These are phyloP conservation scores for Rhodotorula taiwanensis DNA, from an alignment of 768 basidiomycete species.

Conservation along the genomic window DNA sequence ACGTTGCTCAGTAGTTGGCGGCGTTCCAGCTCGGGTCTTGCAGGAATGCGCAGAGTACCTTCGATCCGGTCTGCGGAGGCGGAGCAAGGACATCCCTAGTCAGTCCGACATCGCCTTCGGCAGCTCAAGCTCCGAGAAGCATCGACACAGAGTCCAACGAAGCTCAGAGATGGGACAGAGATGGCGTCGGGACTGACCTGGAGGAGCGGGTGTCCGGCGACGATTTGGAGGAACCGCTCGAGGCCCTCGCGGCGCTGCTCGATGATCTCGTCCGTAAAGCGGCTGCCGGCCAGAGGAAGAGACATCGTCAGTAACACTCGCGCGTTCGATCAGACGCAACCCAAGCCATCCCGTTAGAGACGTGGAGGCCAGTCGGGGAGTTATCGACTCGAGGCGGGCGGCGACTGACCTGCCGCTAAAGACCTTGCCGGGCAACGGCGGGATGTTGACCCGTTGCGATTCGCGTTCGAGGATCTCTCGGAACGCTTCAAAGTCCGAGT, in stretches of 20 bases:
- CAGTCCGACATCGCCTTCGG: background rate
- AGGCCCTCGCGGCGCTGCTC: slow-evolving; percentile 84
- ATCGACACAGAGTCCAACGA: too few species aligned
- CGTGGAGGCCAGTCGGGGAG: too few species aligned
- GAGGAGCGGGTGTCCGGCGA: slow-evolving; percentile 91
- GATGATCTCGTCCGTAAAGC: slow-evolving; percentile 93
- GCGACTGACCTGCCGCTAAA: slow-evolving; percentile 69
- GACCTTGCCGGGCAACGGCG: slow-evolving; percentile 91
- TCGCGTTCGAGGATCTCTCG: slow-evolving; percentile 96
- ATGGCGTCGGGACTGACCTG: slow-evolving; percentile 69
- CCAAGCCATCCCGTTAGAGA: too few species aligned
- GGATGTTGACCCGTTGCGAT: slow-evolving; percentile 94
- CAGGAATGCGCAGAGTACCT: slow-evolving; percentile 38
- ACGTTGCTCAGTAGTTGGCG: slow-evolving; percentile 31
- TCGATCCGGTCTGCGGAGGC: slow-evolving; percentile 32
- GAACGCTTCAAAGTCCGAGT: slow-evolving; percentile 93
- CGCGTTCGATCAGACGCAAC: too few species aligned
- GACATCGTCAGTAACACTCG: too few species aligned
- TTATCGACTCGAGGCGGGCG: too few species aligned
- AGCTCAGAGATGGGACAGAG: slow-evolving; percentile 48
- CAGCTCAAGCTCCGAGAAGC: background rate
- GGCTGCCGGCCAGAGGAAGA: background rate
- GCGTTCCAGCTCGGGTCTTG: slow-evolving; percentile 39
- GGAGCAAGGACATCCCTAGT: background rate
- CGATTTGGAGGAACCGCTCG: slow-evolving; percentile 88